phyloP scores from a whole-genome alignment of 2,329 filamentous ascomycete genomes.

The Macrophomina pseudophaseolina region DNA sequence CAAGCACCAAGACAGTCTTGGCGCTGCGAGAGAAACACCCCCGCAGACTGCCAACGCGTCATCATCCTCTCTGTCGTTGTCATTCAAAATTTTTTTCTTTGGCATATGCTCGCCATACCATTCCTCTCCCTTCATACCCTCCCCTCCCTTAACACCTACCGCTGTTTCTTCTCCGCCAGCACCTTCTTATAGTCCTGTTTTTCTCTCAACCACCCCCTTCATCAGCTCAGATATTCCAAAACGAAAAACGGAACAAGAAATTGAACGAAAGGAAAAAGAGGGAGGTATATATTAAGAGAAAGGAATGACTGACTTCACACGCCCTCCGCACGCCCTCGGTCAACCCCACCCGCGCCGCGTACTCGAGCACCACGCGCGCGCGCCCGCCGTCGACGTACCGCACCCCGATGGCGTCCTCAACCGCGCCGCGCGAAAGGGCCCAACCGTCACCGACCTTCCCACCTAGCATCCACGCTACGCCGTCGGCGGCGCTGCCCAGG shows the following conservation, averaged over 20 bases:
- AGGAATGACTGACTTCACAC: conserved; percentile 9
- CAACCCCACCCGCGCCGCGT: conserved; percentile 56
- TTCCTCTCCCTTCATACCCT: too few species aligned
- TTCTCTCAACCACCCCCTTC: not conserved
- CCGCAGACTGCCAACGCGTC: too few species aligned
- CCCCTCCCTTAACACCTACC: too few species aligned
- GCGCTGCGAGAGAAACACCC: too few species aligned
- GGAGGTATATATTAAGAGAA: not conserved
- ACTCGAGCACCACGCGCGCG: conserved; percentile 58
- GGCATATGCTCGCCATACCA: too few species aligned
- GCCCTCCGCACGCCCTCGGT: conserved; percentile 53
- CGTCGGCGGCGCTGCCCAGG: conserved; percentile 54
- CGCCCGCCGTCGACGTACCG: conserved; percentile 61
- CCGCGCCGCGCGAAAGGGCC: conserved; percentile 52
- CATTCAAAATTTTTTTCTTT: too few species aligned
- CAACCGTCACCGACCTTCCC: conserved; percentile 49
- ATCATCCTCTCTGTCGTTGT: too few species aligned
- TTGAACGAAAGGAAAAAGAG: too few species aligned
- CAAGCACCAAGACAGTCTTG: too few species aligned
- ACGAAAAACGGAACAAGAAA: not conserved
- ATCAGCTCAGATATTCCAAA: not conserved
- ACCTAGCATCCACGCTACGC: conserved; percentile 45
- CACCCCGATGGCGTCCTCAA: conserved; percentile 59
- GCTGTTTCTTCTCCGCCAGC: not conserved
- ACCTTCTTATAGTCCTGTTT: conserved; percentile 11